phyloP scores from a whole-genome alignment of 1,284 basidiomycete genomes.

The Megacollybia platyphylla region DNA sequence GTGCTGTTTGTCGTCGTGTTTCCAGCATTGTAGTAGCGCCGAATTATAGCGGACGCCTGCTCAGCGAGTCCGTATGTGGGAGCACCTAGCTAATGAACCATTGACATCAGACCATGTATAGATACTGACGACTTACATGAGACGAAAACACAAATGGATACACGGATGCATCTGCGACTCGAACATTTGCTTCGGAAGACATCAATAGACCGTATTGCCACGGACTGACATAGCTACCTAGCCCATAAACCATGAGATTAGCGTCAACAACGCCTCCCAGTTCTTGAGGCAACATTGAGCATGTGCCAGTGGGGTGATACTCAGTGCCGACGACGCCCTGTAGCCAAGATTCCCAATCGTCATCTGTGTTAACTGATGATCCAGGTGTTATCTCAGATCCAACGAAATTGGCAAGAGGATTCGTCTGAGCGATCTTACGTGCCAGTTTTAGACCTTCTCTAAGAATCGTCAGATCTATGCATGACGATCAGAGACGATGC shows the following conservation, averaged over 20 bases:
- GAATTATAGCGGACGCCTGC: conserved; percentile 39
- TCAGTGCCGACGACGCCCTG: conserved; percentile 24
- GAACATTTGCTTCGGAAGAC: conserved; percentile 24
- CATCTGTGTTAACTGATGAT: conserved; percentile 23
- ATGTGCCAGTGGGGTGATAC: conserved; percentile 49
- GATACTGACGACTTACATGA: conserved; percentile 21
- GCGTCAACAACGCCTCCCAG: conserved; percentile 55
- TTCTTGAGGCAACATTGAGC: conserved; percentile 46
- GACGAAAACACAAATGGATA: conserved; percentile 40
- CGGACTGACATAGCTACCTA: background rate
- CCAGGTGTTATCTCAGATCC: conserved; percentile 26
- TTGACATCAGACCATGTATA: background rate
- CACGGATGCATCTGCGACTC: conserved; percentile 39
- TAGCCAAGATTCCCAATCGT: conserved; percentile 34
- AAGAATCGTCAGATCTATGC: conserved; percentile 7
- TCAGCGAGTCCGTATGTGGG: conserved; percentile 50
- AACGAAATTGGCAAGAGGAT: conserved; percentile 21
- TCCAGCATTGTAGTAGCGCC: background rate
- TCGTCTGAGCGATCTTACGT: conserved; percentile 25
- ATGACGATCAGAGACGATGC: background rate
- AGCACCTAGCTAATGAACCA: conserved; percentile 22
- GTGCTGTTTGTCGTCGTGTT: no score
- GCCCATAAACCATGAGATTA: conserved; percentile 49
- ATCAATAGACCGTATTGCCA: no score
- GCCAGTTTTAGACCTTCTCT: conserved; percentile 38